These are phyloP conservation scores for Sarcocystis neurona DNA, from an alignment of 169 alveolate genomes.

Conservation along the genomic window DNA sequence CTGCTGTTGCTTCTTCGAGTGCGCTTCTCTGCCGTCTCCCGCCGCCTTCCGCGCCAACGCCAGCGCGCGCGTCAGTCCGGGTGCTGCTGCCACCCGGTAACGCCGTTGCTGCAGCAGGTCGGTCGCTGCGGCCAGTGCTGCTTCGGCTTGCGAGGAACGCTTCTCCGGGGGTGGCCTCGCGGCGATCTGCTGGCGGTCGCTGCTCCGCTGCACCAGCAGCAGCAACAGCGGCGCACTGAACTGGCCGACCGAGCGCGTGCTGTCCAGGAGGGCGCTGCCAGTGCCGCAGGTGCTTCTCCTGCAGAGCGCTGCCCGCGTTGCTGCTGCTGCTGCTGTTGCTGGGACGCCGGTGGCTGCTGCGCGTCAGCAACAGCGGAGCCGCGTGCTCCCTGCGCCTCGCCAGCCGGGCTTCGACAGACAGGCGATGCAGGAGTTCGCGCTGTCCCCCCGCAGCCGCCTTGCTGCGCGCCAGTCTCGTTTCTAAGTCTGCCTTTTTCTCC, in stretches of 20 bases:
- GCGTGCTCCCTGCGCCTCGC: background rate
- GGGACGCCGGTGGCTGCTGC: background rate
- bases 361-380: constrained; percentile 1
- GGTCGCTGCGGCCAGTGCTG: constrained; percentile 33
- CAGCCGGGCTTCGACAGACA: too few relatives aligned
- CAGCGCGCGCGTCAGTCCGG: background rate
- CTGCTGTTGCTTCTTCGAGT: background rate
- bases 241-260: background rate
- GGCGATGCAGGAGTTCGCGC: too few relatives aligned
- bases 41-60: background rate
- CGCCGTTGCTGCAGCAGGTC: constrained; percentile 18
- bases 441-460: constrained; percentile 8
- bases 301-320: background rate
- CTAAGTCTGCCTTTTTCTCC: background rate
- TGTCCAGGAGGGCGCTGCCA: background rate
- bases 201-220: constrained; percentile 28
- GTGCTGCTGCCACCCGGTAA: constrained; percentile 12
- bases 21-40: background rate
- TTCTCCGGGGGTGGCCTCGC: background rate
- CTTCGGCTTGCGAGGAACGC: constrained; percentile 12
- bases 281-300: background rate
- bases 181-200: constrained; percentile 33
- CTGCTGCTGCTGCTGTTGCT: background rate
- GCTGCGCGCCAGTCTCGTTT: constrained; percentile 10
- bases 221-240: constrained; percentile 7